Evolutionary conservation across 2,329 filamentous ascomycete species (phyloP), one percentile per base, ranked within the genome.

Genomic region (Arthrobotrys iridis): DNA sequence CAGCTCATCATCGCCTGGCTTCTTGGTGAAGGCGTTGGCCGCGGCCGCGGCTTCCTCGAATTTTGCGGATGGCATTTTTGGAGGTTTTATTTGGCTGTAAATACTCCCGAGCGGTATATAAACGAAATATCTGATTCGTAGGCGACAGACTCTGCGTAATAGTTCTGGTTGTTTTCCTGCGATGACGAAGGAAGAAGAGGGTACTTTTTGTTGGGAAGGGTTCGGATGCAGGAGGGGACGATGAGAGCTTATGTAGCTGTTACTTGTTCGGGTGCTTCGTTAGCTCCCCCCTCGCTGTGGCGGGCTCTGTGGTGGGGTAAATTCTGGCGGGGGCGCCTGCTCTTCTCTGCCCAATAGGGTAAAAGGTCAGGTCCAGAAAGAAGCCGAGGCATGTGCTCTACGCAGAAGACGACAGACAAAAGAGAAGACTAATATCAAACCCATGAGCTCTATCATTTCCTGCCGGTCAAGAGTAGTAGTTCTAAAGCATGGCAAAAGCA

Each of bases 11-110:
- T 70, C 6, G 5, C 5, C 33, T 2, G 72, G 72, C 57, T 70
- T 59, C 26, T 30, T 50, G n/a, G 72, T 76, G 22, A 76, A 76
- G 2, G 22, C 59, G 15, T 70, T 70, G 0, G 48, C 72, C 2
- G 50, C 40, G 7, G 18, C 43, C 10, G 64, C 72, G 11, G 72
- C 72, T 4, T 57, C 46, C 8, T 76, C 58, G 50, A 76, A 76
- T 55, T 52, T 58, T n/a, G 64, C 20, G 20, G 65, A 70, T 37
- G 48, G 45, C 72, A 70, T 70, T n/a, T 63, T 64, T 10, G 18
- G 26, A 46, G 22, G 10, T 18, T 55, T 55, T 57, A n/a, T 28
- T 28, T 28, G 43, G 13, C 4, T 8, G n/a, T n/a, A n/a, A n/a
- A n/a, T n/a, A 33, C 28, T 33, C 28, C 28, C 28, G 28, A 33